Base-by-base conservation (phyloP, 129 eudicot genomes). In the Rutidosis leptorrhynchoides region DNA sequence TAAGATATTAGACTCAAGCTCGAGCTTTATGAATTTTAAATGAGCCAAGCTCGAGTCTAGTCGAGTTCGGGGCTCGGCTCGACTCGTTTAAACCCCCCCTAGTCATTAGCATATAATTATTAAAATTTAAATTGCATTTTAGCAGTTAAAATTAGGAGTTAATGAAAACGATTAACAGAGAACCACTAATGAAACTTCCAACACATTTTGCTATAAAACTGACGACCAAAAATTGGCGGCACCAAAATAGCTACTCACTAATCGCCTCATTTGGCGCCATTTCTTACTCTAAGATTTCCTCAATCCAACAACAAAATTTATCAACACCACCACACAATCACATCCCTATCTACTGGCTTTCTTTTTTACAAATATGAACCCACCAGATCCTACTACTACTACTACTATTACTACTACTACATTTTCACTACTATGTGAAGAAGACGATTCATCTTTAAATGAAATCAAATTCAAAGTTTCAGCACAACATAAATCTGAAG, bases 151-250 rank as follows among this genome's bases (percentile, higher is more conserved):
- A 35, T 37, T 9, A 14, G 3, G 4, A 2, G 45, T 40, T 40
- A 2, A 40, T 11, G 5, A 40, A 40, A 40, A 40, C 3, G 46
- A 12, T 40, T 40, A 40, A 11, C 3, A 12, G 46, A 40, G 46
- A 40, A 40, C 46, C 46, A 16, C n/a, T 40, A 12, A 40, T 40
- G 46, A 40, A 40, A 40, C 46, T n/a, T n/a, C 75, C 58, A 65
- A 42, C 51, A 58, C 58, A 65, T 46, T 49, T 51, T 59, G 15
- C 79, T 58, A 57, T 76, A 69, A 49, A 88, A 84, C 76, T 30
- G 80, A 68, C 65, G 78, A 73, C 70, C 81, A 74, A 71, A 79
- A 83, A 79, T 89, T 86, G 95, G 96, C 96, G 96, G 81, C 96
- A 89, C 81, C 57, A 69, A 78, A 83, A 77, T 74, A 85, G 81